Percentiles rank a stretch among this genome's conserved stretches.
phyloP scores from a whole-genome alignment of 306 rosid species.

The Hylodesmum podocarpum region DNA sequence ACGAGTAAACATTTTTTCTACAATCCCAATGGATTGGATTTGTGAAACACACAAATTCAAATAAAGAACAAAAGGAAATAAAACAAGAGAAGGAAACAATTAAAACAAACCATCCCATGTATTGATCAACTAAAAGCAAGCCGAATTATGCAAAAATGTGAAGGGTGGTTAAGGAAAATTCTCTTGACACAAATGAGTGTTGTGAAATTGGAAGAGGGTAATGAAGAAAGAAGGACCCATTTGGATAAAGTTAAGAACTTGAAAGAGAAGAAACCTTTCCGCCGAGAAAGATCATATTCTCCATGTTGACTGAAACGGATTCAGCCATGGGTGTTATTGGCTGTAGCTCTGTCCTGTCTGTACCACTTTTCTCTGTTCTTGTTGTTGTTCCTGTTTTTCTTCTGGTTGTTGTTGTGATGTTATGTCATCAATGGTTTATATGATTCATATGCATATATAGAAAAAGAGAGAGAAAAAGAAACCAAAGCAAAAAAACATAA shows the following conservation, averaged over 20 bases:
- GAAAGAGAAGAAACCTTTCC: conserved; percentile 60
- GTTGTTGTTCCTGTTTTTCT: background rate
- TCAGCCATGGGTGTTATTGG: conserved; percentile 55
- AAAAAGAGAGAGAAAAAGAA: background rate
- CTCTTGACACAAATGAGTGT: background rate
- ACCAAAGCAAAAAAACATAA: background rate
- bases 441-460: background rate
- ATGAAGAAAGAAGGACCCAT: background rate
- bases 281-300: conserved; percentile 82
- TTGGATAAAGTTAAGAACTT: background rate
- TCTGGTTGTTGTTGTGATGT: background rate
- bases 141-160: background rate
- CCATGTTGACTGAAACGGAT: conserved; percentile 66
- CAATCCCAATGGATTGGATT: background rate
- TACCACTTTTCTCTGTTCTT: background rate
- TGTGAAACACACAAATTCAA: background rate
- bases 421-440: background rate
- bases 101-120: conserved; percentile 2
- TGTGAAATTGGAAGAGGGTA: background rate
- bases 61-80: background rate
- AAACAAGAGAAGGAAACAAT: conserved; percentile 15
- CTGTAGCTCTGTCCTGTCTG: conserved; percentile 44
- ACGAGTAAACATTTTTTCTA: background rate
- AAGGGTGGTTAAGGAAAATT: background rate
- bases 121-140: background rate